Evolutionary conservation across 805 yeast genomes (phyloP).

Genomic region (Wickerhamiella domercqiae): DNA sequence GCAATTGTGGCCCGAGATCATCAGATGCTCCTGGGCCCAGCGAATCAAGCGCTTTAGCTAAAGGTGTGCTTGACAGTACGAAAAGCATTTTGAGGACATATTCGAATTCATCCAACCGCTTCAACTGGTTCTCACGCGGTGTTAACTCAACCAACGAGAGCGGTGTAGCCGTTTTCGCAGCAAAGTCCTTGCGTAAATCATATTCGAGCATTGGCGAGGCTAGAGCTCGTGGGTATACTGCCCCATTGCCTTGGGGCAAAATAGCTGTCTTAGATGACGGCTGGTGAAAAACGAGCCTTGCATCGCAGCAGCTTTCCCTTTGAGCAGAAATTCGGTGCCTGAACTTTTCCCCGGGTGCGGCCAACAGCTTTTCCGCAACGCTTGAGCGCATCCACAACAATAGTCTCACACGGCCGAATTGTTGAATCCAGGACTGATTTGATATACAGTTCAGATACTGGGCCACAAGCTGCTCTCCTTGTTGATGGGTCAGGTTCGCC

Average conservation of each 20-base stretch:
- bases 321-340: slow-evolving; percentile 53
- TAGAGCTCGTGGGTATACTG: slow-evolving; percentile 10
- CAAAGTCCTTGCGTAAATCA: slow-evolving; percentile 11
- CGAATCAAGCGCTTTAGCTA: slow-evolving; percentile 32
- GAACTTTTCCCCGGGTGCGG: slow-evolving; percentile 34
- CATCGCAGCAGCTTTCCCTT: slow-evolving; percentile 46
- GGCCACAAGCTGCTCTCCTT: slow-evolving; percentile 53
- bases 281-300: slow-evolving; percentile 23
- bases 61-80: slow-evolving; percentile 31
- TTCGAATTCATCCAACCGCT: slow-evolving; percentile 43
- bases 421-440: slow-evolving; percentile 57
- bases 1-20: slow-evolving; percentile 24
- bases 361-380: slow-evolving; percentile 47
- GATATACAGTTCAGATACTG: slow-evolving; percentile 63
- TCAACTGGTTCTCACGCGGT: slow-evolving; percentile 31
- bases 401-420: slow-evolving; percentile 61
- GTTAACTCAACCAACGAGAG: slow-evolving; percentile 39
- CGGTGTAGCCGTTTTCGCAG: slow-evolving; percentile 19
- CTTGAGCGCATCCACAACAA: slow-evolving; percentile 48
- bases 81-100: slow-evolving; percentile 48
- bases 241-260: background rate
- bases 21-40: slow-evolving; percentile 68
- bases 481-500: slow-evolving; percentile 41
- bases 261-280: slow-evolving; percentile 19
- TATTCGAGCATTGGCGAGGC: slow-evolving; percentile 8